Evolutionary conservation across 768 basidiomycete species (phyloP).

Genomic region (Amanita thiersii): DNA sequence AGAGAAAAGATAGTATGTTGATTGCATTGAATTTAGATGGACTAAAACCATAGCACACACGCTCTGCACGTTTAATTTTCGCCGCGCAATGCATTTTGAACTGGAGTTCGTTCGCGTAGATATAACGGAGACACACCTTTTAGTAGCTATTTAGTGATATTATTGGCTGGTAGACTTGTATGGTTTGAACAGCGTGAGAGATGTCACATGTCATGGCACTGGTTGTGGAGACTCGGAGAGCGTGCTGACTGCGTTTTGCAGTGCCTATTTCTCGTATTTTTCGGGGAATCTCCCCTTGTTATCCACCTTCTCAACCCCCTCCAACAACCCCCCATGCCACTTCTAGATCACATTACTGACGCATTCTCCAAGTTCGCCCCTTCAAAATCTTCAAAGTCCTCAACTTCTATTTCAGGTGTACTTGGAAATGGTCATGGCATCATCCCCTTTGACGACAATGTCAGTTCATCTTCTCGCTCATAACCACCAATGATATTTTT

Average conservation of each 20-base stretch:
- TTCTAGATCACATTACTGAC: conserved; percentile 51
- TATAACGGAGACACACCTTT: too few species aligned
- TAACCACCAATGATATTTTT: neutral
- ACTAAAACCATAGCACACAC: conserved; percentile 2
- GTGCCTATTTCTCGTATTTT: too few species aligned
- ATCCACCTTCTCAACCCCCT: neutral
- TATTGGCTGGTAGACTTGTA: too few species aligned
- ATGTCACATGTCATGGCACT: too few species aligned
- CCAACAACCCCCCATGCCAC: conserved; percentile 33
- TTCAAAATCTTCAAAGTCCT: conserved; percentile 28
- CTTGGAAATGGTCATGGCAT: conserved; percentile 54
- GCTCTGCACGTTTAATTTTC: neutral
- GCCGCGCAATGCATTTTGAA: neutral
- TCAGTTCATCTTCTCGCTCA: conserved; percentile 29
- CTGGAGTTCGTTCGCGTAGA: too few species aligned
- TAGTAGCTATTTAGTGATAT: too few species aligned
- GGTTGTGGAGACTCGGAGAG: too few species aligned
- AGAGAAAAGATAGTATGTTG: neutral
- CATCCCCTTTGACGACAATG: conserved; percentile 63
- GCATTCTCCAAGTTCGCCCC: conserved; percentile 39
- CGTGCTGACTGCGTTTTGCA: too few species aligned
- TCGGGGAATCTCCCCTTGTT: too few species aligned
- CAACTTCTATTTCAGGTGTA: conserved; percentile 40
- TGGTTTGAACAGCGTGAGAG: too few species aligned
- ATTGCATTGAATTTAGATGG: conserved; percentile 5